Percentiles rank a stretch among this genome's conserved stretches.
Conservation (phyloP, 2,329 filamentous ascomycete species). For the Sclerotinia sclerotiorum region DNA sequence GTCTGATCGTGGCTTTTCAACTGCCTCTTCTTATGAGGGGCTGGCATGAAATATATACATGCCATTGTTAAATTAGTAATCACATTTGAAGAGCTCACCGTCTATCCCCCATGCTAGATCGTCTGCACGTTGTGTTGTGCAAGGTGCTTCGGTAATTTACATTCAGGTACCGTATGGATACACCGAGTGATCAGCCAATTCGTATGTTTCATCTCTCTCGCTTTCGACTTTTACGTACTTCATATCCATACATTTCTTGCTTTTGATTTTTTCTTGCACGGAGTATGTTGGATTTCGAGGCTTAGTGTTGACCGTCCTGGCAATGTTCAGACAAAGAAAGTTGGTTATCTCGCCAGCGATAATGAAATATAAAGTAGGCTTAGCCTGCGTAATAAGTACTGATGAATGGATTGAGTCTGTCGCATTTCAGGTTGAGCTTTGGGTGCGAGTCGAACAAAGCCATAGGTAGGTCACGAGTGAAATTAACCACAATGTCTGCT, state of each 20-base stretch:
- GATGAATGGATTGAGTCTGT: not conserved
- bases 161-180: not conserved
- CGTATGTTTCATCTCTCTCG: not conserved
- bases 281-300: not conserved
- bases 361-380: not conserved
- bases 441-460: not conserved
- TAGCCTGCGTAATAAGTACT: not conserved
- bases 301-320: not conserved
- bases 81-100: not conserved
- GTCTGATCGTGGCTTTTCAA: not conserved
- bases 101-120: not conserved
- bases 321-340: not conserved
- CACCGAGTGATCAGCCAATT: constrained; percentile 5
- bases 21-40: not conserved
- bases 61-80: not conserved
- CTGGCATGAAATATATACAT: not conserved
- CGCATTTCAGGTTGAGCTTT: too few relatives aligned
- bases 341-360: not conserved
- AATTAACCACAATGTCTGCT: not conserved
- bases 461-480: too few relatives aligned
- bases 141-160: not conserved
- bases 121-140: constrained; percentile 11
- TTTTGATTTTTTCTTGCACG: not conserved
- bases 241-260: not conserved
- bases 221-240: too few relatives aligned